Conservation (phyloP, 768 basidiomycete species). For the Tricholoma furcatifolium region DNA sequence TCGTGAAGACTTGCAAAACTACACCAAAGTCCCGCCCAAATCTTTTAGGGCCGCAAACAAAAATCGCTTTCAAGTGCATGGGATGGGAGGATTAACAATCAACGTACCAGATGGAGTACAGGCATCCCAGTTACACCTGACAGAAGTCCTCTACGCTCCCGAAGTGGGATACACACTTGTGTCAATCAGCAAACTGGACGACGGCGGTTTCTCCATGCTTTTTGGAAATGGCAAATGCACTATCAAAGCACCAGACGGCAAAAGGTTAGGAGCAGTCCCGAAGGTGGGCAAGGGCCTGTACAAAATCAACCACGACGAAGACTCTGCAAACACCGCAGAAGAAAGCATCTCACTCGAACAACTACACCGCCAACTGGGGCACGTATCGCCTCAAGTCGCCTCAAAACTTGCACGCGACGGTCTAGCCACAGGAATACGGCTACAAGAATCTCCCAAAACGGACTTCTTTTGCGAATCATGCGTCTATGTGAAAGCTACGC, state of each 20-base stretch:
- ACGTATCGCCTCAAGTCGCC: constrained; percentile 26
- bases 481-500: constrained; percentile 38
- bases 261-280: constrained; percentile 19
- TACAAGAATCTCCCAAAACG: constrained; percentile 16
- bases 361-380: constrained; percentile 32
- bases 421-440: constrained; percentile 27
- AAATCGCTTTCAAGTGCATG: constrained; percentile 27
- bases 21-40: constrained; percentile 21
- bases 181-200: constrained; percentile 34
- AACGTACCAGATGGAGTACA: constrained; percentile 30
- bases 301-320: not conserved
- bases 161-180: constrained; percentile 36
- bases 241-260: constrained; percentile 18
- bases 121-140: constrained; percentile 22
- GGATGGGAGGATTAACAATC: constrained; percentile 28
- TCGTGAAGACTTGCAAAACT: constrained; percentile 22
- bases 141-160: constrained; percentile 35
- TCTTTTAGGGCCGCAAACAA: constrained; percentile 31
- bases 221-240: constrained; percentile 30
- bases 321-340: not conserved
- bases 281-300: constrained; percentile 27
- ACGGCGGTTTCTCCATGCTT: constrained; percentile 24
- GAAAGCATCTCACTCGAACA: constrained; percentile 23
- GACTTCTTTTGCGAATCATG: constrained; percentile 41
- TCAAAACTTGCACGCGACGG: constrained; percentile 24